phyloP scores from a whole-genome alignment of 2,329 filamentous ascomycete species.

The Venturia aucupariae region DNA sequence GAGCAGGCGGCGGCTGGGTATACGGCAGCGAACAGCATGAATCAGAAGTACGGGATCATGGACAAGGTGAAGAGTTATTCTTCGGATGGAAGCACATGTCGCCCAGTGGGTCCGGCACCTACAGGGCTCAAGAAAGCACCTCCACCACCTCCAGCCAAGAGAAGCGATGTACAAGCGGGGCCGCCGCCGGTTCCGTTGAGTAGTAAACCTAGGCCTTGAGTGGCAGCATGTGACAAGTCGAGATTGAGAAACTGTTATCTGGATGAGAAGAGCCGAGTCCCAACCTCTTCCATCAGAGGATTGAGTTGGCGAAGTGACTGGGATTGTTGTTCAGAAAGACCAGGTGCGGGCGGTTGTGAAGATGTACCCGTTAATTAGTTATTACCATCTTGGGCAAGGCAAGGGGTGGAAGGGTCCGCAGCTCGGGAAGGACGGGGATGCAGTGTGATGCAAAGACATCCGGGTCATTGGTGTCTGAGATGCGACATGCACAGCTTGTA shows the following conservation, averaged over 20 bases:
- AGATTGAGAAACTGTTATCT: not conserved
- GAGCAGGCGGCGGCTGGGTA: constrained; percentile 56
- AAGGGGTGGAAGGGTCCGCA: not conserved
- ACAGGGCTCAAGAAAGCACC: constrained; percentile 27
- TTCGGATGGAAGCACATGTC: constrained; percentile 25
- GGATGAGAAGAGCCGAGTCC: not conserved
- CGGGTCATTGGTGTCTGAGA: not conserved
- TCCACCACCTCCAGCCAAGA: constrained; percentile 52
- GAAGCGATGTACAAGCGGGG: constrained; percentile 36
- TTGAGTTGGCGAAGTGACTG: not conserved
- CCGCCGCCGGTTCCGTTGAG: constrained; percentile 49
- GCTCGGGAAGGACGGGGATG: not conserved
- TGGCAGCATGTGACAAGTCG: not conserved
- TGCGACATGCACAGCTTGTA: not conserved
- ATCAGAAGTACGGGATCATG: constrained; percentile 52
- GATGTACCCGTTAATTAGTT: too few relatives aligned
- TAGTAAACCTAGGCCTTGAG: constrained; percentile 42
- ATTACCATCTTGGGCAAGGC: not conserved
- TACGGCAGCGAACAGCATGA: constrained; percentile 46
- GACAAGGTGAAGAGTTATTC: constrained; percentile 31
- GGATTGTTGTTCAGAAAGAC: not conserved
- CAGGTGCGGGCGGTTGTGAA: not conserved
- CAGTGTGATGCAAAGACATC: not conserved
- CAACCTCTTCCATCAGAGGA: not conserved
- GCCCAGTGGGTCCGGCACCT: constrained; percentile 16